Evolutionary conservation across 257 asterid genomes (phyloP).

Genomic region (Lithospermum erythrorhizon): DNA sequence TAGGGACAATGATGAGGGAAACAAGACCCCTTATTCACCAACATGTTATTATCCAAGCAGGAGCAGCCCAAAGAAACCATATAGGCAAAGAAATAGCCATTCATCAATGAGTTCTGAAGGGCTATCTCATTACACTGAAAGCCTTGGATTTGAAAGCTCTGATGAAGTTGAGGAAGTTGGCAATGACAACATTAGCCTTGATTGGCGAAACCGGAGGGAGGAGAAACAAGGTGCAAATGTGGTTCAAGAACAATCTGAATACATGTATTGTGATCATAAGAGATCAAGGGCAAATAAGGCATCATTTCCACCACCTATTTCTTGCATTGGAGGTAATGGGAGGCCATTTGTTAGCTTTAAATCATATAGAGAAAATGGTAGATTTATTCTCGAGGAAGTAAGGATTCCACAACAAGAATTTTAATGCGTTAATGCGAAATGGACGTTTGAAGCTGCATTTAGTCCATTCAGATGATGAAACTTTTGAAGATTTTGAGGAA

Average conservation of each 20-base stretch:
- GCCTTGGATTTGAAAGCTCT: constrained; percentile 73
- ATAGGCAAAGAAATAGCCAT: constrained; percentile 33
- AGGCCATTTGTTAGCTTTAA: constrained; percentile 43
- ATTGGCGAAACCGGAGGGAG: constrained; percentile 14
- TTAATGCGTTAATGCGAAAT: constrained; percentile 48
- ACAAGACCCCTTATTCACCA: background rate
- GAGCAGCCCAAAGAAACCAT: constrained; percentile 19
- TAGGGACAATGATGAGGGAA: background rate
- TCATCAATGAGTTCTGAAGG: constrained; percentile 46
- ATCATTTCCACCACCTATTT: constrained; percentile 63
- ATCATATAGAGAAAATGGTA: constrained; percentile 42
- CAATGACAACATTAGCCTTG: constrained; percentile 11
- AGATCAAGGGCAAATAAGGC: constrained; percentile 27
- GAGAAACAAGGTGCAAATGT: constrained; percentile 12
- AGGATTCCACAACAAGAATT: constrained; percentile 44
- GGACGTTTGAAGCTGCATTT: constrained; percentile 45
- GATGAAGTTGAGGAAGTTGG: constrained; percentile 40
- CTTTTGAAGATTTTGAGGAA: constrained; percentile 14
- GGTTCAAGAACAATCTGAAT: constrained; percentile 13
- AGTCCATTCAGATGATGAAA: constrained; percentile 37
- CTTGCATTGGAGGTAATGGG: constrained; percentile 50
- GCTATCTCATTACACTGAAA: constrained; percentile 60
- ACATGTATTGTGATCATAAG: constrained; percentile 16
- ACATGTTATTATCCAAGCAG: background rate
- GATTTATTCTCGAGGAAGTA: constrained; percentile 46